phyloP scores from a whole-genome alignment of 306 rosid genomes.

The Rosa multiflora region DNA sequence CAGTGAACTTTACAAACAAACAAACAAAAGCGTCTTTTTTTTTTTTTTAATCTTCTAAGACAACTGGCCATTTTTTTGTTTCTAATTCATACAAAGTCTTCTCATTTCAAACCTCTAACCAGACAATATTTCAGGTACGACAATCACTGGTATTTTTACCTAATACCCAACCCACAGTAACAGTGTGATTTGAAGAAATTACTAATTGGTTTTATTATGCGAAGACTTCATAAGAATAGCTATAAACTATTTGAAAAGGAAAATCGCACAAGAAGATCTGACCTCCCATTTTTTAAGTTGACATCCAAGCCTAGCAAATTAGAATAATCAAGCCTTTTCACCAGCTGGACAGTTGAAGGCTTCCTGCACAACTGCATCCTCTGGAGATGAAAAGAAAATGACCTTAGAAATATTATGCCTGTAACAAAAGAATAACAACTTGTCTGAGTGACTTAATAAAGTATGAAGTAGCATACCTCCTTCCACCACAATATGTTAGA shows the following conservation, averaged over 20 bases:
- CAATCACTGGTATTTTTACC: neutral
- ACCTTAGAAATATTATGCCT: neutral
- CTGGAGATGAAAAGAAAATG: slow-evolving; percentile 41
- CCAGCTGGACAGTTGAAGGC: slow-evolving; percentile 67
- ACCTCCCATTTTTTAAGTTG: slow-evolving; percentile 82
- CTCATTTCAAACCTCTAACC: too few species aligned
- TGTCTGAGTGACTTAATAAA: slow-evolving; percentile 11
- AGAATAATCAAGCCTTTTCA: slow-evolving; percentile 74
- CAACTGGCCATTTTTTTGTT: neutral
- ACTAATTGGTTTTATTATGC: neutral
- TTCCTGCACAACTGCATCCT: slow-evolving; percentile 66
- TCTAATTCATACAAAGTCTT: neutral
- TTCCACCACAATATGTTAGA: slow-evolving; percentile 89
- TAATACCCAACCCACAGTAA: neutral
- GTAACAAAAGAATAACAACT: neutral
- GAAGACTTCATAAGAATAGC: neutral
- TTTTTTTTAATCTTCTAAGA: neutral
- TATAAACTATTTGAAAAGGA: neutral
- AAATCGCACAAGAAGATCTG: slow-evolving; percentile 19
- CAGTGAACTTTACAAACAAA: slow-evolving; percentile 12
- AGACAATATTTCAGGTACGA: neutral
- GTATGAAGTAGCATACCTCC: slow-evolving; percentile 47
- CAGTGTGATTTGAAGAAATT: neutral
- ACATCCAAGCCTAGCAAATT: slow-evolving; percentile 85
- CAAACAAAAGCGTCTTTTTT: neutral